Evolutionary conservation across 495 filamentous ascomycete species (phyloP).

Genomic region (Podospora tetraspora): DNA sequence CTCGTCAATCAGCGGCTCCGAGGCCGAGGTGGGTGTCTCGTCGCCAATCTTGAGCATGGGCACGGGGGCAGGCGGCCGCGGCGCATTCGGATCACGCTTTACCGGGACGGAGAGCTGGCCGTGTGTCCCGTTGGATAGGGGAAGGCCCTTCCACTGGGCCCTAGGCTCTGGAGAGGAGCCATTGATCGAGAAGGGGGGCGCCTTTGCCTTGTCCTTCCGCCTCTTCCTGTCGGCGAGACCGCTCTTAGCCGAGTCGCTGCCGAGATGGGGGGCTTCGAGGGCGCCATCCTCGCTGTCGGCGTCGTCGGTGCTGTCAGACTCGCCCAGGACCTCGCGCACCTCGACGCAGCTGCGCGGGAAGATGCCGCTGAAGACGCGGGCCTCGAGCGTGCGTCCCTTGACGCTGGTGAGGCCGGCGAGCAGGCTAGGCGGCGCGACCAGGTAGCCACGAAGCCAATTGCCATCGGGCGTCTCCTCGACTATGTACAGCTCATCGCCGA

Average conservation of each 20-base stretch:
- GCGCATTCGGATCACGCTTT: conserved; percentile 53
- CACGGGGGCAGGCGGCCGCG: conserved; percentile 84
- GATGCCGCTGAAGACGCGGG: conserved; percentile 92
- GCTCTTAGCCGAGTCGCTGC: conserved; percentile 45
- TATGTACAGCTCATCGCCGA: conserved; percentile 97
- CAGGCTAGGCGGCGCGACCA: conserved; percentile 88
- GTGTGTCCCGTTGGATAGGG: conserved; percentile 26
- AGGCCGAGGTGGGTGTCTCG: conserved; percentile 80
- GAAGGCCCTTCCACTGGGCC: conserved; percentile 17
- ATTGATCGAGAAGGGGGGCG: conserved; percentile 8
- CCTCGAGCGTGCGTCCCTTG: conserved; percentile 89
- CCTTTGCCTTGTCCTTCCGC: conserved; percentile 25
- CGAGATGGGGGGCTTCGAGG: conserved; percentile 25
- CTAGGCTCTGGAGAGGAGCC: conserved; percentile 4
- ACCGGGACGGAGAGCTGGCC: conserved; percentile 35
- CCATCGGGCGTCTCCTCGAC: conserved; percentile 87
- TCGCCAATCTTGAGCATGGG: conserved; percentile 97
- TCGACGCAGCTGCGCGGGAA: conserved; percentile 92
- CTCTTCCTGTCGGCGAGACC: conserved; percentile 34
- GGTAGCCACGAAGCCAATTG: conserved; percentile 91
- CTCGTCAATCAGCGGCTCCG: conserved; percentile 93
- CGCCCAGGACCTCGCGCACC: conserved; percentile 65
- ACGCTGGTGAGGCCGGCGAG: conserved; percentile 86
- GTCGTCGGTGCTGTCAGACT: conserved; percentile 47
- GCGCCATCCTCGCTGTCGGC: conserved; percentile 33